These are phyloP conservation scores for Macadamia tetraphylla DNA, from an alignment of 164 flowering plant species.

Conservation along the genomic window DNA sequence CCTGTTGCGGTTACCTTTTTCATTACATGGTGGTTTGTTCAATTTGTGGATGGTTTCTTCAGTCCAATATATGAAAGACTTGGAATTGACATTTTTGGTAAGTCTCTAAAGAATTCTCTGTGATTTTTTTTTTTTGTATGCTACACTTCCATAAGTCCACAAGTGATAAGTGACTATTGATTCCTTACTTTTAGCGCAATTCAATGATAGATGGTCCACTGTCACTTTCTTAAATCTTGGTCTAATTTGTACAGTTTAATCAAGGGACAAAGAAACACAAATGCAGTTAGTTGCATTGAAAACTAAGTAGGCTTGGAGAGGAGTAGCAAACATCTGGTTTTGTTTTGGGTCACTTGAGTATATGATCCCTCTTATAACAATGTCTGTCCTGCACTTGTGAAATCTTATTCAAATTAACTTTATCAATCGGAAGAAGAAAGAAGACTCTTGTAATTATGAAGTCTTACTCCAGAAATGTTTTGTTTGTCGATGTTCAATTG, in stretches of 20 bases:
- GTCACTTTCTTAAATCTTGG: neutral
- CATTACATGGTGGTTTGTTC: slow-evolving; percentile 63
- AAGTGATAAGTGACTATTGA: neutral
- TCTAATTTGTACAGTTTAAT: neutral
- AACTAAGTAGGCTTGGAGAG: neutral
- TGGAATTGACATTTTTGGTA: slow-evolving; percentile 77
- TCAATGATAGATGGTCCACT: neutral
- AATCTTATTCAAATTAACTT: too few species aligned
- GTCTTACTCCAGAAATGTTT: too few species aligned
- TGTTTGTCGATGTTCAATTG: too few species aligned
- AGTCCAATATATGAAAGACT: slow-evolving; percentile 77
- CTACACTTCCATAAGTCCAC: too few species aligned
- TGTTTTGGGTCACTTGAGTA: too few species aligned
- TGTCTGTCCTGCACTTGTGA: too few species aligned
- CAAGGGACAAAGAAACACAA: neutral
- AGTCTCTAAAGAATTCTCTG: slow-evolving; percentile 3
- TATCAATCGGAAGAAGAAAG: too few species aligned
- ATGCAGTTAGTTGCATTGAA: neutral
- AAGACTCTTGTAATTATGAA: too few species aligned
- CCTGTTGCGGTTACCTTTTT: slow-evolving; percentile 72
- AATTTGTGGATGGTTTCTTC: slow-evolving; percentile 88
- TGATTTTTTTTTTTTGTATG: slow-evolving; percentile 3
- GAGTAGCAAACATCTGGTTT: neutral
- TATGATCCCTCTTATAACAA: too few species aligned
- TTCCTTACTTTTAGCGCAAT: neutral